A percentile compares a stretch with the other conserved stretches of the same genome.
Evolutionary conservation across 345 rosid genomes (phyloP).

Genomic region (Eutrema japonicum): DNA sequence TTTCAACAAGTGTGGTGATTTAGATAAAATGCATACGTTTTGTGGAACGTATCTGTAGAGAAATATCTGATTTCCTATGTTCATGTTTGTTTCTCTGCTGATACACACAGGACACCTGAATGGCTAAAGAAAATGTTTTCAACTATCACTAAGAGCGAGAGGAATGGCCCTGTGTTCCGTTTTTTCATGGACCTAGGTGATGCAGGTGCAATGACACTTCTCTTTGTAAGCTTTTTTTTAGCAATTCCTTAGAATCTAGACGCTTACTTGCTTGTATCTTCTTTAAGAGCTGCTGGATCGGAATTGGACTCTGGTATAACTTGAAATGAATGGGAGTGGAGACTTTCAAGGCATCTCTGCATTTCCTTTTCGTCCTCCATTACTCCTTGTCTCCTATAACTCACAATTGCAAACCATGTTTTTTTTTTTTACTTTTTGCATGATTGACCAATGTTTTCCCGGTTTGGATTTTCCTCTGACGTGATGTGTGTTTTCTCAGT

Average conservation of each 20-base stretch:
- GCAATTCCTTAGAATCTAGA: not conserved
- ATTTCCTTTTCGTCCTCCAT: not conserved
- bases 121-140: constrained; percentile 94
- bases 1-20: no score
- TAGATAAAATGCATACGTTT: no score
- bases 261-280: constrained; percentile 1
- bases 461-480: constrained; percentile 26
- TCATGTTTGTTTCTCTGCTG: constrained; percentile 30
- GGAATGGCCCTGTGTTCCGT: constrained; percentile 87
- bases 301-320: not conserved
- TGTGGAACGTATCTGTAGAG: no score
- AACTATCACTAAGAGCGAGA: constrained; percentile 75
- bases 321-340: not conserved
- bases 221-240: constrained; percentile 32
- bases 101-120: constrained; percentile 66
- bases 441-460: constrained; percentile 15
- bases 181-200: constrained; percentile 97
- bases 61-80: not conserved
- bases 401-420: not conserved
- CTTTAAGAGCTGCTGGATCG: not conserved
- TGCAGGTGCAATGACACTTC: constrained; percentile 62
- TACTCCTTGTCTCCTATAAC: not conserved
- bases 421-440: not conserved
- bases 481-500: constrained; percentile 51
- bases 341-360: not conserved